Conservation (phyloP, 2,329 filamentous ascomycete genomes). For the Pyricularia sp. region DNA sequence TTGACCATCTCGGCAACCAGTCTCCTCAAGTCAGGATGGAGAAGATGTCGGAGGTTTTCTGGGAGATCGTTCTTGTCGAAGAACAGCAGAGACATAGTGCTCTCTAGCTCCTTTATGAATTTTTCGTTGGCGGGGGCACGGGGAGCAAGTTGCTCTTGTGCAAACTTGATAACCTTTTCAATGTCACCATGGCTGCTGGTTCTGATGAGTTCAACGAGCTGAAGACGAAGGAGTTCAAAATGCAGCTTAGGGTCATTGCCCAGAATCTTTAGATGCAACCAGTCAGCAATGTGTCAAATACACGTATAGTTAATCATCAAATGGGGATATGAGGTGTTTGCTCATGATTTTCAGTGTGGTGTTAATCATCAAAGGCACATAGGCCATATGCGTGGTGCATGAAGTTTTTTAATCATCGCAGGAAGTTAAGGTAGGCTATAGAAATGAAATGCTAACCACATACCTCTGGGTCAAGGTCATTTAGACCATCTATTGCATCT, state of each 20-base stretch:
- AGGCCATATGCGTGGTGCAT: conserved; percentile 99
- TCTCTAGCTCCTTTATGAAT: conserved; percentile 80
- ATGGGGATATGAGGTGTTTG: conserved; percentile 15
- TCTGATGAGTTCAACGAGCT: conserved; percentile 89
- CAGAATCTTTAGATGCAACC: conserved; percentile 58
- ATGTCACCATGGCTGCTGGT: conserved; percentile 68
- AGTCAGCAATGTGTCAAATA: conserved; percentile 15
- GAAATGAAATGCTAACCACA: conserved; percentile 21
- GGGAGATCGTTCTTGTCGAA: conserved; percentile 76
- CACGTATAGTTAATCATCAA: background rate
- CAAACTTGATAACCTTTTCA: conserved; percentile 72
- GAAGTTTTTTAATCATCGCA: conserved; percentile 94
- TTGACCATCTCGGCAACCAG: conserved; percentile 86
- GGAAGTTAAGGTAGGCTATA: conserved; percentile 13
- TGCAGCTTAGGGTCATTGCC: conserved; percentile 77
- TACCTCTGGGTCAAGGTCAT: conserved; percentile 88
- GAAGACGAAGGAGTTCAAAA: conserved; percentile 80
- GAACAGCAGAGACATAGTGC: conserved; percentile 85
- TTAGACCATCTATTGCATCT: conserved; percentile 75
- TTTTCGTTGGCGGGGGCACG: conserved; percentile 72
- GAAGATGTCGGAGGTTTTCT: conserved; percentile 62
- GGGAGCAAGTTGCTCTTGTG: conserved; percentile 77
- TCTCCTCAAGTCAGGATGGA: conserved; percentile 71
- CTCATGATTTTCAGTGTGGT: conserved; percentile 62
- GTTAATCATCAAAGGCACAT: conserved; percentile 82